Evolutionary conservation across 2,329 filamentous ascomycete genomes (phyloP), one percentile per base, ranked within the genome.

Genomic region (Colletotrichum lentis): DNA sequence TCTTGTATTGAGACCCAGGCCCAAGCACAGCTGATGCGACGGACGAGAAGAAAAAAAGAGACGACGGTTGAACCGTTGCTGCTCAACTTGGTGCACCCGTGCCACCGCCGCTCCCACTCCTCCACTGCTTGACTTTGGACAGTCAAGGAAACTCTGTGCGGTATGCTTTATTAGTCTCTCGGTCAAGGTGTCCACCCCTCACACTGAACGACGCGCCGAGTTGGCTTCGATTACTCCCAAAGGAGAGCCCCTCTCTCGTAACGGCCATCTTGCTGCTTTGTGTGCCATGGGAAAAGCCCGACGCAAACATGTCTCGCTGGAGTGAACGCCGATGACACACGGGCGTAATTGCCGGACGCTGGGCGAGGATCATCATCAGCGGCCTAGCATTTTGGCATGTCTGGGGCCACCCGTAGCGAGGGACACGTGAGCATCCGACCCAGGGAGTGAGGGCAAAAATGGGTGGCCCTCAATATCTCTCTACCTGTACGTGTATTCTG

Each of bases 391-490:
- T 41, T 41, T 65, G 49, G 47, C 43, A 49, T 47, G 14, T 49
- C 31, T 27, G 31, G 49, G 53, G 65, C 22, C 61, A 41, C 54
- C 65, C 43, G 31, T 50, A 43, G 54, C 55, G 53, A 43, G 57
- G 60, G 44, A 35, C 59, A 64, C 39, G 22, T 58, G 64, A 64
- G 43, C 35, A 64, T 59, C 61, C 31, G 22, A 44, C 60, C 61
- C 49, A 50, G 57, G 52, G 54, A 67, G 49, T 43, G 41, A 18
- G 31, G 39, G 54, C 49, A 43, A 66, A 61, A 59, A 65, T 54
- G 58, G 59, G 67, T 49, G 47, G 49, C 58, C 46, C 61, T 55
- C 69, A 62, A 43, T 47, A 69, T 70, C 61, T 70, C 58, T 35
- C 7, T 35, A 10, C 31, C n/a, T n/a, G n/a, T n/a, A n/a, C n/a